phyloP scores from a whole-genome alignment of 495 filamentous ascomycete species.

The Aspergillus egyptiacus region DNA sequence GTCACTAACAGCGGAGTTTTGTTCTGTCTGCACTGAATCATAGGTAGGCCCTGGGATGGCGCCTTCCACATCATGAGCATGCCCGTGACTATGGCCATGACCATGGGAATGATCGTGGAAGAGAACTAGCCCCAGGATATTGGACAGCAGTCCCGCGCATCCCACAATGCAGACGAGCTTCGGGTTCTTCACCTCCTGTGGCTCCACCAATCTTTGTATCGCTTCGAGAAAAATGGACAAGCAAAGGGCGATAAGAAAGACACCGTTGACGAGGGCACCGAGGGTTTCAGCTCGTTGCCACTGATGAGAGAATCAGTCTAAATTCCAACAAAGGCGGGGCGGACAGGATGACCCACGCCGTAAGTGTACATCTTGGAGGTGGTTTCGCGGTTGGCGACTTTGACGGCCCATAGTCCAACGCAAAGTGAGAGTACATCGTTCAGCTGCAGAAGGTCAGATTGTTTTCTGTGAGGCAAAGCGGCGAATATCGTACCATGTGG shows the following conservation, averaged over 20 bases:
- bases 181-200: constrained; percentile 76
- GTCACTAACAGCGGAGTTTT: constrained; percentile 46
- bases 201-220: constrained; percentile 80
- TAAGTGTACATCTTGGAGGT: constrained; percentile 88
- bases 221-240: constrained; percentile 94
- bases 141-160: constrained; percentile 77
- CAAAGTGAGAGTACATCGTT: constrained; percentile 94
- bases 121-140: constrained; percentile 80
- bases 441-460: constrained; percentile 38
- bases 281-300: constrained; percentile 99
- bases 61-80: constrained; percentile 31
- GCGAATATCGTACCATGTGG: constrained; percentile 69
- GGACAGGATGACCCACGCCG: constrained; percentile 49
- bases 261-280: constrained; percentile 90
- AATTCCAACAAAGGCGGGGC: constrained; percentile 5
- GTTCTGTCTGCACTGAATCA: constrained; percentile 29
- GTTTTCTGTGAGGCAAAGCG: background rate
- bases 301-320: constrained; percentile 38
- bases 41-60: constrained; percentile 30
- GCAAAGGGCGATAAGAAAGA: constrained; percentile 93
- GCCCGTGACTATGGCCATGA: constrained; percentile 55
- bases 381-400: constrained; percentile 68
- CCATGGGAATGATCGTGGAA: constrained; percentile 91
- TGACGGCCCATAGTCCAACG: constrained; percentile 94
- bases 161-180: constrained; percentile 83